Percentiles rank a stretch among this genome's conserved stretches.
phyloP scores from a whole-genome alignment of 192 early-diverging fungal species.

The Chytriomyces confervae region DNA sequence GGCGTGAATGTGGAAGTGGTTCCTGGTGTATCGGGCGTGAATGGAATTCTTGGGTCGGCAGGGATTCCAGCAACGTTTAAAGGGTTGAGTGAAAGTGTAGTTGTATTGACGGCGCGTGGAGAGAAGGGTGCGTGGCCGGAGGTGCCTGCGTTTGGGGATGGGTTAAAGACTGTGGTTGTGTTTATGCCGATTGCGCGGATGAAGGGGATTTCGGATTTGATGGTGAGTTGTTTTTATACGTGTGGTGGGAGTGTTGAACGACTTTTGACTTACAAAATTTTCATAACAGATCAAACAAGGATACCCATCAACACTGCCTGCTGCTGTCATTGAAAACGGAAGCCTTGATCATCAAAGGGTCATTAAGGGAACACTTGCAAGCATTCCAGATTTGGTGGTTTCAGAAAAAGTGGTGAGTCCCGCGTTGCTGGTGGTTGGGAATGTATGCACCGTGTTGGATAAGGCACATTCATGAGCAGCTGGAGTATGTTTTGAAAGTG shows the following conservation, averaged over 20 bases:
- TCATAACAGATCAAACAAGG: constrained; percentile 39
- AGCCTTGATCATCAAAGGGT: constrained; percentile 73
- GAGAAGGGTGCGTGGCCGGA: constrained; percentile 71
- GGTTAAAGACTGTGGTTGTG: constrained; percentile 77
- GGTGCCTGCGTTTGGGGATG: constrained; percentile 63
- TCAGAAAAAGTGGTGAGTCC: constrained; percentile 67
- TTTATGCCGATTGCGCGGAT: constrained; percentile 86
- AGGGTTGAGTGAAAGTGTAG: constrained; percentile 83
- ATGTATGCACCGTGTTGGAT: constrained; percentile 39
- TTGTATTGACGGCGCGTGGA: constrained; percentile 82
- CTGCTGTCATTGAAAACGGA: constrained; percentile 80
- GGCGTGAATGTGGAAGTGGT: constrained; percentile 73
- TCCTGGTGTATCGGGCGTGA: constrained; percentile 78
- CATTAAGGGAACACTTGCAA: constrained; percentile 67
- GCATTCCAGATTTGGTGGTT: constrained; percentile 68
- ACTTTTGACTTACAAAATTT: neutral
- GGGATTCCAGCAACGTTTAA: constrained; percentile 87
- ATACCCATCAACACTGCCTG: constrained; percentile 72
- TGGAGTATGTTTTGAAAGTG: neutral
- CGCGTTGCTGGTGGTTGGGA: constrained; percentile 81
- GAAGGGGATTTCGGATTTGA: constrained; percentile 62
- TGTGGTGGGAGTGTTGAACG: neutral
- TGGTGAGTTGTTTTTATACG: constrained; percentile 40
- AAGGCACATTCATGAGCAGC: no score
- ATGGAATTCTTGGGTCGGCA: constrained; percentile 76